Conservation (phyloP, 2,329 filamentous ascomycete species). For the Fusarium sp. region DNA sequence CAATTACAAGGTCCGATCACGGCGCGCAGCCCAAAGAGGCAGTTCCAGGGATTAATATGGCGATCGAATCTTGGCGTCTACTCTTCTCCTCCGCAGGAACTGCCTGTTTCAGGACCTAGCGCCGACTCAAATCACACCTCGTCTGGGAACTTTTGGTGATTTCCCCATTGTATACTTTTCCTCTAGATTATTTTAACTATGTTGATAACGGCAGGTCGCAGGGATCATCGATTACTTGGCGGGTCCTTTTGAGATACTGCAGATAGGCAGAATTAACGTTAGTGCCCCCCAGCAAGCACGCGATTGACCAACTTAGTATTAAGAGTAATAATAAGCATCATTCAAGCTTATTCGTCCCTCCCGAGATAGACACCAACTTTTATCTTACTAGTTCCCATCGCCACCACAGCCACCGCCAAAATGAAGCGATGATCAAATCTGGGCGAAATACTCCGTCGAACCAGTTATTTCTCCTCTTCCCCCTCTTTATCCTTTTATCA, state of each 20-base stretch:
- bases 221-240: constrained; percentile 8
- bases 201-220: constrained; percentile 48
- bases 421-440: constrained; percentile 13
- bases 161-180: constrained; percentile 6
- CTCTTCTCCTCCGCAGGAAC: constrained; percentile 34
- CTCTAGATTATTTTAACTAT: constrained; percentile 21
- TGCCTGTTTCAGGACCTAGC: constrained; percentile 45
- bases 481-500: constrained; percentile 9
- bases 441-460: constrained; percentile 1
- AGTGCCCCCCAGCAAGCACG: not conserved
- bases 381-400: not conserved
- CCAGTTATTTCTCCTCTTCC: not conserved
- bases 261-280: constrained; percentile 1
- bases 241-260: constrained; percentile 3
- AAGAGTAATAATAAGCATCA: constrained; percentile 35
- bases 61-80: constrained; percentile 40
- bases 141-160: constrained; percentile 41
- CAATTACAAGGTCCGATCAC: constrained; percentile 14
- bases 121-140: constrained; percentile 41
- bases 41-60: constrained; percentile 37
- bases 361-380: not conserved
- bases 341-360: constrained; percentile 35
- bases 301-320: constrained; percentile 9
- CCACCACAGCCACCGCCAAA: constrained; percentile 17
- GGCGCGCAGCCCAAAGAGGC: constrained; percentile 40